Base-by-base conservation (phyloP, 108 stramenopile genomes). In the Fragilaria crotonensis region DNA sequence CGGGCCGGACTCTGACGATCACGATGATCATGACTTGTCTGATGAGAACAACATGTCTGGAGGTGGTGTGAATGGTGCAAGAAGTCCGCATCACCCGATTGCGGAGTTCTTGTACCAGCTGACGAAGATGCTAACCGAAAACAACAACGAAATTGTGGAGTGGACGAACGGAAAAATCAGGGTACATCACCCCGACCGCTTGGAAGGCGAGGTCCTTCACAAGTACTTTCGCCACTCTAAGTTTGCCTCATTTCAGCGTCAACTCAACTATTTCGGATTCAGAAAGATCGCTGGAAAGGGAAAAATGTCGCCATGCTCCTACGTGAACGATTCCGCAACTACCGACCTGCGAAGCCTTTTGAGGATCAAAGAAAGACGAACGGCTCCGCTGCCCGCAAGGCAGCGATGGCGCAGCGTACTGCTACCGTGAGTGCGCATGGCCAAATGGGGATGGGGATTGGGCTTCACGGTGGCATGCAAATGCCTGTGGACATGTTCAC, bases 191-290 rank as follows among this genome's bases (percentile, higher is more conserved):
- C 92, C 92, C 7, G 72, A 80, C 22, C 73, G 83, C 22, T 80
- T 93, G 1, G 89, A 90, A 72, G 61, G 56, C 30, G 68, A 84
- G 25, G 84, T 94, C 48, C 68, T 94, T 21, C 83, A 86, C 64
- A 83, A 81, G 65, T 94, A 94, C 73, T 94, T 94, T 61, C 80
- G 93, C 14, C 93, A 94, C 69, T 86, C 87, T 58, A 94, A 94
- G 55, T 94, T 90, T 66, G 81, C 87, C 27, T 81, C 79, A 41
- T 93, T 93, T 49, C 90, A 92, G 63, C 66, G 93, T 19, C 93
- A 94, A 56, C 71, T 94, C 63, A 94, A 89, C 62, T 94, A 94
- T 70, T 94, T 94, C 60, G 93, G 93, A 25, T 94, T 94, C 56
- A 71, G 93, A 4, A 94, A 94, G 57, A 89, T 94, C 48, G 89